phyloP scores from a whole-genome alignment of 1,139 yeast genomes.

The Yamadazyma epiphylla region DNA sequence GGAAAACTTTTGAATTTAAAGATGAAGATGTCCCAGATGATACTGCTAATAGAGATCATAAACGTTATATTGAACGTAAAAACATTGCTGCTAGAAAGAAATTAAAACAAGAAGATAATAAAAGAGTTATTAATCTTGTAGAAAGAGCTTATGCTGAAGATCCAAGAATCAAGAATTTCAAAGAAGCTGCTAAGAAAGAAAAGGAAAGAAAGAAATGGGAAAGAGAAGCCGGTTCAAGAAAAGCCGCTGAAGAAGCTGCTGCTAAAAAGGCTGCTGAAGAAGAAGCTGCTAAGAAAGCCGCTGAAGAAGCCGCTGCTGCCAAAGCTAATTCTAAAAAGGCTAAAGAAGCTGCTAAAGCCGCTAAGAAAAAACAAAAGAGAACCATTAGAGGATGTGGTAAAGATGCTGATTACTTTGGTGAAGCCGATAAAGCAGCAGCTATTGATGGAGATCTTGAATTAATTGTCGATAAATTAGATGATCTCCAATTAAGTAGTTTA shows the following conservation, averaged over 20 bases:
- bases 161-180: conserved; percentile 91
- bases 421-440: conserved; percentile 57
- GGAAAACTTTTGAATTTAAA: conserved; percentile 97
- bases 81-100: conserved; percentile 95
- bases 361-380: conserved; percentile 98
- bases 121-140: conserved; percentile 80
- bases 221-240: conserved; percentile 94
- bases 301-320: conserved; percentile 95
- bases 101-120: conserved; percentile 96
- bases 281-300: conserved; percentile 65
- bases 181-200: conserved; percentile 91
- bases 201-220: conserved; percentile 97
- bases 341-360: conserved; percentile 94
- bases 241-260: conserved; percentile 84
- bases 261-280: conserved; percentile 76
- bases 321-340: conserved; percentile 80
- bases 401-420: conserved; percentile 84
- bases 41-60: conserved; percentile 97
- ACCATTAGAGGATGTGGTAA: conserved; percentile 77
- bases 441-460: conserved; percentile 79
- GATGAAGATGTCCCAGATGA: conserved; percentile 99
- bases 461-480: conserved; percentile 76
- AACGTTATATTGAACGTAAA: conserved; percentile 97
- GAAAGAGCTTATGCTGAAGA: conserved; percentile 87
- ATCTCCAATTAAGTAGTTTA: conserved; percentile 64